Base-by-base conservation (phyloP, 192 early-diverging fungal species). In the Backusella luteola region DNA sequence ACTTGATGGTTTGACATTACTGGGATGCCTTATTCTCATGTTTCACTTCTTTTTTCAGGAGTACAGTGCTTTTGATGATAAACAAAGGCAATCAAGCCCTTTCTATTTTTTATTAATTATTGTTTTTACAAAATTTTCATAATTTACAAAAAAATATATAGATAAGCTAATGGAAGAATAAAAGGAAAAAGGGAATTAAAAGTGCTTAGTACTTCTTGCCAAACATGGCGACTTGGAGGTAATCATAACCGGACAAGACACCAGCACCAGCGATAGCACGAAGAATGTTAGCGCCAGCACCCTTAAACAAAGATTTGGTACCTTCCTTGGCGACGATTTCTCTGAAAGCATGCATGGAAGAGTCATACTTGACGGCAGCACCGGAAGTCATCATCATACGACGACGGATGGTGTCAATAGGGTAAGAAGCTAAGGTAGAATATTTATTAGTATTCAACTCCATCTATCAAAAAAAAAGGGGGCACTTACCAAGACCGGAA, bases 231-330 rank as follows among this genome's bases (percentile, higher is more conserved):
- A 81, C 68, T 26, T 74, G 76, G 39, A 81, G 80, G 85, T 94
- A 80, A 87, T 91, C 93, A 87, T 89, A 89, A 89, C 93, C 85
- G 94, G 92, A 87, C 78, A 89, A 85, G 75, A 98, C 98, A 89
- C 93, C 91, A 78, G 98, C 96, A 92, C 94, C 97, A 87, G 93
- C 98, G 78, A 95, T 93, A 87, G 93, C 97, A 87, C 98, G 94
- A 87, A 99, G 94, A 81, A 98, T 95, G 92, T 99, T 98, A 80
- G 98, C 96, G 90, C 95, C 93, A 85, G 96, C 96, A 88, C 98
- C 56, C 89, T 98, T 97, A 95, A 97, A 99, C 86, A 99, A 89
- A 80, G 96, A 93, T 89, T 90, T 93, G 84, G 86, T 73, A 81
- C 98, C 98, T 85, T 97, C 96, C 84, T 96, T 93, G 74, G 76